Percentiles rank a stretch among this genome's conserved stretches.
These are phyloP conservation scores for Pseudocercospora fijiensis DNA, from an alignment of 2,329 filamentous ascomycete species.

Conservation along the genomic window DNA sequence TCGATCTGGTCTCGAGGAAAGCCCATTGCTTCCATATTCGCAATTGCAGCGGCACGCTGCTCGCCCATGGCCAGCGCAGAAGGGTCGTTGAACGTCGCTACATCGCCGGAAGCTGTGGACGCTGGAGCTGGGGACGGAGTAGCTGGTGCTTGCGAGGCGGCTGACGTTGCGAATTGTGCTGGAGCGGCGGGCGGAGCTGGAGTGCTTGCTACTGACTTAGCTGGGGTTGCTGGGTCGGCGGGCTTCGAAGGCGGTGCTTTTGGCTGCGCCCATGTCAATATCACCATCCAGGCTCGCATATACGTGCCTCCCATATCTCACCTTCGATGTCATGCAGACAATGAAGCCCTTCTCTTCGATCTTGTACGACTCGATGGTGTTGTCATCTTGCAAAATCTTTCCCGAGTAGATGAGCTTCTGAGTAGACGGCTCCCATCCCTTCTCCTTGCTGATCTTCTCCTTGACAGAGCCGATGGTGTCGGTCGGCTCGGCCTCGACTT, in stretches of 20 bases:
- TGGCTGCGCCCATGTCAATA: constrained; percentile 53
- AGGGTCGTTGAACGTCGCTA: constrained; percentile 62
- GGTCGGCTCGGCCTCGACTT: constrained; percentile 87
- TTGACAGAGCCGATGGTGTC: constrained; percentile 90
- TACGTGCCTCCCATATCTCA: constrained; percentile 40
- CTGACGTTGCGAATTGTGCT: constrained; percentile 58
- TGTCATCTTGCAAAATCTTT: constrained; percentile 97
- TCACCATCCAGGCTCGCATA: not conserved
- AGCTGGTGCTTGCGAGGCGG: constrained; percentile 52
- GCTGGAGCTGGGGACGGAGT: constrained; percentile 52
- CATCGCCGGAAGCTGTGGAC: constrained; percentile 42
- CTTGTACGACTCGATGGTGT: constrained; percentile 93
- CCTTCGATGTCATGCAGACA: constrained; percentile 98
- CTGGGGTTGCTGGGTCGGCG: constrained; percentile 59
- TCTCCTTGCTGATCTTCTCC: constrained; percentile 85
- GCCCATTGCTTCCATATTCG: constrained; percentile 96
- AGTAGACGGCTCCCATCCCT: constrained; percentile 85
- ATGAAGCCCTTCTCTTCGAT: constrained; percentile 99
- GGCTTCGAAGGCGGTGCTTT: constrained; percentile 60
- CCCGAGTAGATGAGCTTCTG: constrained; percentile 99
- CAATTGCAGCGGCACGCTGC: constrained; percentile 76
- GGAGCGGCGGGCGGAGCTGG: constrained; percentile 47
- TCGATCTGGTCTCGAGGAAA: constrained; percentile 88
- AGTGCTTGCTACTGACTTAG: constrained; percentile 40
- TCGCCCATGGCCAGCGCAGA: constrained; percentile 84